Base-by-base conservation (phyloP, 495 filamentous ascomycete species). In the Lasiosphaeris hirsuta region DNA sequence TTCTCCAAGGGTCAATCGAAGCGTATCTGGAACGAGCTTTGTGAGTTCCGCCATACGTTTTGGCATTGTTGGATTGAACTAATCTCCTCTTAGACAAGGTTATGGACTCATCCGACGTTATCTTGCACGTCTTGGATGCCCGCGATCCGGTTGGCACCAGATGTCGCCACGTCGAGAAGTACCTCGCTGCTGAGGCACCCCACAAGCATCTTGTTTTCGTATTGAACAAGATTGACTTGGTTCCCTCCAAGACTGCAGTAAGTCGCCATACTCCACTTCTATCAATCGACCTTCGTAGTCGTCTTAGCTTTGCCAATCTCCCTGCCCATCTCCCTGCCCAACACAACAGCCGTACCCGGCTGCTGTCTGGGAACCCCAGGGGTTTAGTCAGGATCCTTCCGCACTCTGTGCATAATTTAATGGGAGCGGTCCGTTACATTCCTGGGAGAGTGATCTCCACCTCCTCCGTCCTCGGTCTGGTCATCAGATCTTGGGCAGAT, bases 21-120 rank as follows among this genome's bases (percentile, higher is more conserved):
- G 72, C 80, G 94, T 47, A 98, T 98, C 62, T 97, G 92, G 92
- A 97, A 97, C 71, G 94, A 98, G 64, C 72, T 98, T n/a, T 96
- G 93, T 76, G 54, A 52, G 67, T 60, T 37, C 34, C 1, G 6
- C 45, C 9, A 37, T 3, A 1, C 36, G 3, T 7, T 8, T 5
- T 30, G 23, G 2, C 5, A 2, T 11, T 23, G 11, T 23, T 18
- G 3, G 6, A 4, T 44, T 13, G 6, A 11, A 7, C 52, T 64
- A 67, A 58, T 65, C 58, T 7, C 11, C 10, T 9, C 9, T n/a
- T n/a, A 64, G 60, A 78, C 66, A 96, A 98, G 75, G 90, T 96
- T 65, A 91, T 97, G 23, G 91, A 96, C 72, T 92, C 90, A 7
- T 93, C 90, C n/a, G 93, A 97, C 69, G 91, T 97, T 19, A 83